phyloP scores from a whole-genome alignment of 805 yeast genomes.

The Debaryomyces tyrocola region DNA sequence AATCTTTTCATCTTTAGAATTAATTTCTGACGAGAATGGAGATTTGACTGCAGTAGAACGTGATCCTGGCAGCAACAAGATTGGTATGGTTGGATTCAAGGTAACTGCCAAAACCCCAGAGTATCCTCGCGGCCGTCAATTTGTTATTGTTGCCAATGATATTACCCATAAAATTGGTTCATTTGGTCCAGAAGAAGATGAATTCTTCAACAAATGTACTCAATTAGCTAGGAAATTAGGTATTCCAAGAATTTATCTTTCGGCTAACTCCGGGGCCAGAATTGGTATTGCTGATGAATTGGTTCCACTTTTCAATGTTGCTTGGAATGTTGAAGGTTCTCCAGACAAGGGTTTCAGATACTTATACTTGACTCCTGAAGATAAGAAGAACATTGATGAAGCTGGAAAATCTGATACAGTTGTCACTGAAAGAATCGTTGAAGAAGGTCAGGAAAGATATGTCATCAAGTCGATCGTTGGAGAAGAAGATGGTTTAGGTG shows the following conservation, averaged over 20 bases:
- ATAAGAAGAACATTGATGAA: slow-evolving; percentile 53
- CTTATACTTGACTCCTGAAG: slow-evolving; percentile 76
- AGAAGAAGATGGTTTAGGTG: slow-evolving; percentile 96
- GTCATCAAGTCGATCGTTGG: slow-evolving; percentile 86
- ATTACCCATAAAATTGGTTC: slow-evolving; percentile 98
- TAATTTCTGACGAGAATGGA: slow-evolving; percentile 79
- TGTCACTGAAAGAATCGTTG: slow-evolving; percentile 76
- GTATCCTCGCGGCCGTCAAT: slow-evolving; percentile 93
- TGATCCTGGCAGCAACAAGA: slow-evolving; percentile 93
- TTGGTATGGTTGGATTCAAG: slow-evolving; percentile 98
- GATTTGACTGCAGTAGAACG: slow-evolving; percentile 84
- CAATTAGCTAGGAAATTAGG: slow-evolving; percentile 88
- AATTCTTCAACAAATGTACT: slow-evolving; percentile 87
- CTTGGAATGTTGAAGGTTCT: slow-evolving; percentile 79
- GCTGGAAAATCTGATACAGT: slow-evolving; percentile 63
- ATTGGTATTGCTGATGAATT: slow-evolving; percentile 97
- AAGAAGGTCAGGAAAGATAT: slow-evolving; percentile 79
- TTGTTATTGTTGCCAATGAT: slow-evolving; percentile 92
- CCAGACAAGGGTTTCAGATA: slow-evolving; percentile 89
- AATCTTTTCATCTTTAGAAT: slow-evolving; percentile 74
- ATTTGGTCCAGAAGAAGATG: slow-evolving; percentile 95
- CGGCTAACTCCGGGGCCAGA: slow-evolving; percentile 99
- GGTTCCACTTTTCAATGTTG: slow-evolving; percentile 82
- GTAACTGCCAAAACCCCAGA: slow-evolving; percentile 92
- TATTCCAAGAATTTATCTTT: slow-evolving; percentile 90